Percentiles rank a stretch among this genome's conserved stretches.
phyloP scores from a whole-genome alignment of 257 asterid species.

The Mitragyna speciosa region DNA sequence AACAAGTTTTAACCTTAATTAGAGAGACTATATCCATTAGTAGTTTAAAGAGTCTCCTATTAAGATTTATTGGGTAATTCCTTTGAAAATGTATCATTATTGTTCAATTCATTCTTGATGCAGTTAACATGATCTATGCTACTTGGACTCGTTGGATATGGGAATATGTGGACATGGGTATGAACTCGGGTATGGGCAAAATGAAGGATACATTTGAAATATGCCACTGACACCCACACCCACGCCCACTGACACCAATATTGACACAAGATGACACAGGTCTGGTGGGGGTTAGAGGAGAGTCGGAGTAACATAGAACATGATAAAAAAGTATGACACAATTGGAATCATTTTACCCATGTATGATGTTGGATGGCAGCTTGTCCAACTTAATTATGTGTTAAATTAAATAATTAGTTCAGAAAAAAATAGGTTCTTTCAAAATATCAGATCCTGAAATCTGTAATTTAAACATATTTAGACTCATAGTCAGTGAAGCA shows the following conservation, averaged over 20 bases:
- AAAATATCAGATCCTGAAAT: not conserved
- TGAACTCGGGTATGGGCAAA: no score
- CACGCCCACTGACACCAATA: no score
- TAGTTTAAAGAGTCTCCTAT: not conserved
- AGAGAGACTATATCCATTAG: not conserved
- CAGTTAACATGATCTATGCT: not conserved
- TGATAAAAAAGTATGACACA: not conserved
- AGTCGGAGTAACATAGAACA: no score
- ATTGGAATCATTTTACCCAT: not conserved
- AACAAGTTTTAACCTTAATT: no score
- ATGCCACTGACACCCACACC: no score
- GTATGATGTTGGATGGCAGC: not conserved
- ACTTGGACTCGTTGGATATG: no score
- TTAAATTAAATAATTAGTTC: not conserved
- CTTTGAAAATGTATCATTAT: not conserved
- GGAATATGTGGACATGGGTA: no score
- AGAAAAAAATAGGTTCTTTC: not conserved
- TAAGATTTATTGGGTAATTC: slow-evolving; percentile 4
- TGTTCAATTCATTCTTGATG: not conserved
- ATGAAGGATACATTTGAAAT: no score
- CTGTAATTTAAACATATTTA: not conserved
- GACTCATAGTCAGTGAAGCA: no score
- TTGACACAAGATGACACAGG: no score
- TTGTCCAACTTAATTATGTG: not conserved
- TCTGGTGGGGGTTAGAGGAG: no score